phyloP scores from a whole-genome alignment of 768 basidiomycete species.

The Phlebiopsis flavidoalba region DNA sequence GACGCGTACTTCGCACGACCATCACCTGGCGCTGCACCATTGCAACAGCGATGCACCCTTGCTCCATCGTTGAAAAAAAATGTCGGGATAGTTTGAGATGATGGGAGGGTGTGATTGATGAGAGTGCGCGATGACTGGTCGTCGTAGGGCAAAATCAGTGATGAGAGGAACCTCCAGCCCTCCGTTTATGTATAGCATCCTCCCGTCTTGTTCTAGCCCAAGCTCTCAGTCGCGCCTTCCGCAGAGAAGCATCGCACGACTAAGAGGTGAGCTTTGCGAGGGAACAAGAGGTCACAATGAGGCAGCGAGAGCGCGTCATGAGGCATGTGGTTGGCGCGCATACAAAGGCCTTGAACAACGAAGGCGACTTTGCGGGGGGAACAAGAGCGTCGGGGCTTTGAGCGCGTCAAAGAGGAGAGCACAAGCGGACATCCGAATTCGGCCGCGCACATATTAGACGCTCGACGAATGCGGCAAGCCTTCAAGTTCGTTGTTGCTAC shows the following conservation, averaged over 20 bases:
- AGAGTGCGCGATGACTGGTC: background rate
- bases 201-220: background rate
- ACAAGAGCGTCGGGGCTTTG: background rate
- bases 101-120: background rate
- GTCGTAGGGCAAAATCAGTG: background rate
- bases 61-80: conserved; percentile 7
- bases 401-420: background rate
- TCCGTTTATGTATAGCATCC: background rate
- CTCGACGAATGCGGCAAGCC: background rate
- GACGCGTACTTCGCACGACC: conserved; percentile 54
- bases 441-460: background rate
- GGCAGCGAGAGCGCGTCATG: background rate
- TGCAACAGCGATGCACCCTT: conserved; percentile 63
- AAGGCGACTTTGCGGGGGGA: background rate
- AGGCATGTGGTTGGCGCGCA: background rate
- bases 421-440: background rate
- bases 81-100: background rate
- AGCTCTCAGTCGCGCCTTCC: background rate
- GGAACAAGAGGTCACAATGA: background rate
- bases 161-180: background rate
- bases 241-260: background rate
- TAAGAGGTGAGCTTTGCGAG: background rate
- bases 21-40: conserved; percentile 63
- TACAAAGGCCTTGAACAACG: background rate
- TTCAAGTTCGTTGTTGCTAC: background rate